Percentiles rank a stretch among this genome's conserved stretches.
These are phyloP conservation scores for Termitomyces sp. DNA, from an alignment of 768 basidiomycete genomes.

Conservation along the genomic window DNA sequence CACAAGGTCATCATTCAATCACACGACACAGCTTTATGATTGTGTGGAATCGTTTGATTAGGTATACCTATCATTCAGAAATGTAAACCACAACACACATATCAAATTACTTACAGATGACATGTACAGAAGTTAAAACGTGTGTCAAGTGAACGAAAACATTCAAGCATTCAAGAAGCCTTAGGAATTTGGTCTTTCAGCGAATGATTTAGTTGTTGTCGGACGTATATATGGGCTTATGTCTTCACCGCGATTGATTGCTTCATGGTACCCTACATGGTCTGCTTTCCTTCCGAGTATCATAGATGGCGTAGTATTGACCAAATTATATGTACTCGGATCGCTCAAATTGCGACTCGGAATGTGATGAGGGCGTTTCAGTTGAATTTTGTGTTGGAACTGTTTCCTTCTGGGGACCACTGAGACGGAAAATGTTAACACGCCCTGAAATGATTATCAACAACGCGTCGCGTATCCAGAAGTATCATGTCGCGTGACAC, in stretches of 20 bases:
- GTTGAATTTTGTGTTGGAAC: background rate
- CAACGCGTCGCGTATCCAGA: background rate
- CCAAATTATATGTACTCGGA: background rate
- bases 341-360: background rate
- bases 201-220: background rate
- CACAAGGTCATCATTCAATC: background rate
- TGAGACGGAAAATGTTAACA: background rate
- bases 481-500: background rate
- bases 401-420: background rate
- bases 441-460: background rate
- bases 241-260: background rate
- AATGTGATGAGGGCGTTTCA: background rate
- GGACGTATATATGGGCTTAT: background rate
- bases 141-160: background rate
- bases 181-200: background rate
- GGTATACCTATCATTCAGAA: background rate
- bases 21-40: background rate
- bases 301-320: background rate
- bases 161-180: background rate
- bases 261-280: background rate
- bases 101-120: background rate
- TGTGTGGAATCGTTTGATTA: background rate
- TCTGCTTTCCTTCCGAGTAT: background rate
- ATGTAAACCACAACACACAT: background rate
- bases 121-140: background rate